phyloP scores from a whole-genome alignment of 169 alveolate species.

The Plasmodium ovale region DNA sequence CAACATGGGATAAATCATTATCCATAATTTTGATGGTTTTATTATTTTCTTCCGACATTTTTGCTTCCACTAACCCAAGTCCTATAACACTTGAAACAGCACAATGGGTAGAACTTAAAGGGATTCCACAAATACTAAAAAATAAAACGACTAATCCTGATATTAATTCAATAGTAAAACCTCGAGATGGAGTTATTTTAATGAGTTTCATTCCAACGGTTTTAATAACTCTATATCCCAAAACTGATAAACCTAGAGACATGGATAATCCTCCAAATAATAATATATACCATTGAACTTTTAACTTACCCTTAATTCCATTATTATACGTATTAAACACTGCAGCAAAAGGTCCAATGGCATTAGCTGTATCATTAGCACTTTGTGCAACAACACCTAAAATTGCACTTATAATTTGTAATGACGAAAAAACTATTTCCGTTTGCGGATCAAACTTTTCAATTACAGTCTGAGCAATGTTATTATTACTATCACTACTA shows the following conservation, averaged over 20 bases:
- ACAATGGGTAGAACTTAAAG: slow-evolving; percentile 91
- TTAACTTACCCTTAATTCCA: slow-evolving; percentile 51
- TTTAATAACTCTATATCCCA: slow-evolving; percentile 88
- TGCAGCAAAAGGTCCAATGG: slow-evolving; percentile 85
- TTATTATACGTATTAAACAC: slow-evolving; percentile 73
- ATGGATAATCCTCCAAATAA: slow-evolving; percentile 87
- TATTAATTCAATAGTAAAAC: slow-evolving; percentile 87
- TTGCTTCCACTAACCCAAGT: slow-evolving; percentile 86
- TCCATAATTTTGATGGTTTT: neutral
- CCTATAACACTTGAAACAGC: slow-evolving; percentile 90
- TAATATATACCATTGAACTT: slow-evolving; percentile 88
- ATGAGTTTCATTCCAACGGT: slow-evolving; percentile 86
- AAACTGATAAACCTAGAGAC: slow-evolving; percentile 87
- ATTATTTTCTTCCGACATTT: slow-evolving; percentile 12
- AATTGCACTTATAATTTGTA: slow-evolving; percentile 85
- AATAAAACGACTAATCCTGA: slow-evolving; percentile 87
- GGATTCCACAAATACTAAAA: slow-evolving; percentile 87
- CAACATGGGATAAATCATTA: neutral
- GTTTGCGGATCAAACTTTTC: slow-evolving; percentile 79
- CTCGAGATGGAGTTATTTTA: slow-evolving; percentile 90
- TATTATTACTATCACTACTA: slow-evolving; percentile 11
- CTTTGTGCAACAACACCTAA: slow-evolving; percentile 88
- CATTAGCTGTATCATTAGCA: slow-evolving; percentile 91
- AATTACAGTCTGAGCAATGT: slow-evolving; percentile 56
- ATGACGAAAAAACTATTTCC: slow-evolving; percentile 78